Percentiles rank a stretch among this genome's conserved stretches.
These are phyloP conservation scores for Chloris gayana DNA, from an alignment of 176 grass and related monocot species.

Conservation along the genomic window DNA sequence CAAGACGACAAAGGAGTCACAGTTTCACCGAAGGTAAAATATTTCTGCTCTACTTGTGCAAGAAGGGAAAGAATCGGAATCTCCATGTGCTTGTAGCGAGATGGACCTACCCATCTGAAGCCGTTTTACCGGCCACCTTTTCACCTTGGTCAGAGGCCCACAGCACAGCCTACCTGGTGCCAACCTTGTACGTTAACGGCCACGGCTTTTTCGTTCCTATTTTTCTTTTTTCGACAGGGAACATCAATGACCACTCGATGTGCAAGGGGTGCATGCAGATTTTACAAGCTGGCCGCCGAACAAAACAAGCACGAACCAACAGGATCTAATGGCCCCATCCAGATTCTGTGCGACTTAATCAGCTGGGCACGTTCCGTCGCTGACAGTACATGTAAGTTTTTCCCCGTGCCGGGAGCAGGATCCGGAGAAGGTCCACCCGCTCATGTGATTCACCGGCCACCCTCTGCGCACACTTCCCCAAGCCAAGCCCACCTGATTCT, in stretches of 20 bases:
- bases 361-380: neutral
- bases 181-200: too few species aligned
- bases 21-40: too few species aligned
- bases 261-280: neutral
- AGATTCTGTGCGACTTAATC: neutral
- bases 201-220: too few species aligned
- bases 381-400: neutral
- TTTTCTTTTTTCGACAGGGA: neutral
- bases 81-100: too few species aligned
- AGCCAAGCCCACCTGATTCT: slow-evolving; percentile 20
- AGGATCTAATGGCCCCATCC: neutral
- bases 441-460: slow-evolving; percentile 16
- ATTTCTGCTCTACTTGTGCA: too few species aligned
- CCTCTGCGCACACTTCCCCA: slow-evolving; percentile 7
- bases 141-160: too few species aligned
- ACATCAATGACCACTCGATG: neutral
- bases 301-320: slow-evolving; percentile 16
- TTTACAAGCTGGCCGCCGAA: slow-evolving; percentile 2
- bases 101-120: too few species aligned
- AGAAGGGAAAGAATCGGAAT: too few species aligned
- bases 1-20: too few species aligned
- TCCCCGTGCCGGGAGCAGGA: neutral
- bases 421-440: neutral
- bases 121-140: too few species aligned
- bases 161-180: too few species aligned